Conservation (phyloP, 2,329 filamentous ascomycete species). For the Venturia pyrina region DNA sequence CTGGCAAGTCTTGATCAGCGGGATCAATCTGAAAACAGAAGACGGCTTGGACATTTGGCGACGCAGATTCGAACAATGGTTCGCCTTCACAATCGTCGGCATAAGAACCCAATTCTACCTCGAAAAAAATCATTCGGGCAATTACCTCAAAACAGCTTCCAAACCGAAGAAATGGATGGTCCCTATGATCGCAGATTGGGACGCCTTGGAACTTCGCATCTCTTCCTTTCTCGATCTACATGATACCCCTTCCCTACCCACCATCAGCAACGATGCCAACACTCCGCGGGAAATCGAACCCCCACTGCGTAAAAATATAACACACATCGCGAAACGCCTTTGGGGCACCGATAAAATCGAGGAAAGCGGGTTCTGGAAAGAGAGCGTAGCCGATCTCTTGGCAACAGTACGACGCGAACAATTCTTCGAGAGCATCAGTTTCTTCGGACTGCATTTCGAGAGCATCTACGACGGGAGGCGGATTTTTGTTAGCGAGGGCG, state of each 20-base stretch:
- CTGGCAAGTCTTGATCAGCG: slow-evolving; percentile 12
- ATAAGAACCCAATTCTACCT: slow-evolving; percentile 1
- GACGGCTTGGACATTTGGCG: neutral
- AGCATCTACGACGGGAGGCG: slow-evolving; percentile 9
- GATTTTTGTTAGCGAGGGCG: slow-evolving; percentile 4
- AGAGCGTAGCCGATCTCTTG: neutral
- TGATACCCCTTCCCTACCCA: neutral
- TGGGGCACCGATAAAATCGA: slow-evolving; percentile 2
- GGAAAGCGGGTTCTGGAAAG: neutral
- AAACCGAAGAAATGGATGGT: slow-evolving; percentile 9
- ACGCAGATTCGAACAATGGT: slow-evolving; percentile 9
- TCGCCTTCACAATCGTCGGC: slow-evolving; percentile 6
- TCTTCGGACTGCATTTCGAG: slow-evolving; percentile 8
- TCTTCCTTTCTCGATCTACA: slow-evolving; percentile 10
- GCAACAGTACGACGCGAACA: neutral
- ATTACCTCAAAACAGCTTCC: neutral
- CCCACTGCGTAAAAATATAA: neutral
- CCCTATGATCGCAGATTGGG: slow-evolving; percentile 10
- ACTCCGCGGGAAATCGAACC: neutral
- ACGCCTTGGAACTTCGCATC: slow-evolving; percentile 5
- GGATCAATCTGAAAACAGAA: slow-evolving; percentile 5
- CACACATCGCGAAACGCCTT: slow-evolving; percentile 1
- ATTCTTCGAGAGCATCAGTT: neutral
- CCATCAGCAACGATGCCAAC: neutral
- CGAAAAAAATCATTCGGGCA: slow-evolving; percentile 3